phyloP scores from a whole-genome alignment of 345 rosid species.

The Eucalyptus paniculata region DNA sequence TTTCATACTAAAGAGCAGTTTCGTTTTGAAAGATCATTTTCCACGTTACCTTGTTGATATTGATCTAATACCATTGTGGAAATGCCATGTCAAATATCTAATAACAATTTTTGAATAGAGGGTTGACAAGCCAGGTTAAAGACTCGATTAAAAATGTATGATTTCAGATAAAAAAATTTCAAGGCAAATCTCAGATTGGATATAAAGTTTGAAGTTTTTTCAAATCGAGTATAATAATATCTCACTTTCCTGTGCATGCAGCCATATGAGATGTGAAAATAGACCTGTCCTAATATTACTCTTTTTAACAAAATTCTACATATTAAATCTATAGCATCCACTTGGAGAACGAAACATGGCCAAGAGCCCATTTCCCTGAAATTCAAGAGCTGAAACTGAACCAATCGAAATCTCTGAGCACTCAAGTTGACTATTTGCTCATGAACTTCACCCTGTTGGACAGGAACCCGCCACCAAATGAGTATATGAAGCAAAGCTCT shows the following conservation, averaged over 20 bases:
- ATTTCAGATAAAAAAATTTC: not conserved
- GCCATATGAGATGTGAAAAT: not conserved
- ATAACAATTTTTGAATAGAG: not conserved
- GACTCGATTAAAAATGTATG: not conserved
- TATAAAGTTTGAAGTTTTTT: not conserved
- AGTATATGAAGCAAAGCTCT: not conserved
- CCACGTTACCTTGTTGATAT: not conserved
- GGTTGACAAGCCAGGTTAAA: not conserved
- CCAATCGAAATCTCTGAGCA: not conserved
- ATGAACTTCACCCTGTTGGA: not conserved
- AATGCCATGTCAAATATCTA: not conserved
- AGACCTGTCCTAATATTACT: not conserved
- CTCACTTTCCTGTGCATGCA: not conserved
- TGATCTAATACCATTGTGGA: not conserved
- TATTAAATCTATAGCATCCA: not conserved
- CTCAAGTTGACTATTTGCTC: not conserved
- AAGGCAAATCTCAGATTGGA: fast-evolving
- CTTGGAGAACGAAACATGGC: not conserved
- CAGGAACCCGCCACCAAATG: not conserved
- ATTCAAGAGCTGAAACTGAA: not conserved
- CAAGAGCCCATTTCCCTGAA: not conserved
- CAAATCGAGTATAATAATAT: not conserved
- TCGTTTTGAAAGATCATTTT: not conserved
- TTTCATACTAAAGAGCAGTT: not conserved
- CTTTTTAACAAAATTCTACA: not conserved